Conservation (phyloP, 306 rosid genomes). For the Medicago ruthenica region DNA sequence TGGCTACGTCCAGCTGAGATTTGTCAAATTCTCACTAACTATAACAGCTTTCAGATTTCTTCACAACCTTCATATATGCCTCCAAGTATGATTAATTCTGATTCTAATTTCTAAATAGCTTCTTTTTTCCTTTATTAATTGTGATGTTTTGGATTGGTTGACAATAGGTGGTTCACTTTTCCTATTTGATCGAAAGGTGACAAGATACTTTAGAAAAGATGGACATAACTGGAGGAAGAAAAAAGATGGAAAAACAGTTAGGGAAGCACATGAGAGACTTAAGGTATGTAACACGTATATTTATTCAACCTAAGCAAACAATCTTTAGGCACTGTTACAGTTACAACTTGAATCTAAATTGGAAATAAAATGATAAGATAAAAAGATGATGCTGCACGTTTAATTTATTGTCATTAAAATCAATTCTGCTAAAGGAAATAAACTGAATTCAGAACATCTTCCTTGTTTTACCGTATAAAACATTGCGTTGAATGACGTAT, state of each 20-base stretch:
- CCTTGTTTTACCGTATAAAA: not conserved
- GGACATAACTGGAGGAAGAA: constrained; percentile 98
- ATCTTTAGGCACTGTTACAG: too few species aligned
- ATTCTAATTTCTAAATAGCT: not conserved
- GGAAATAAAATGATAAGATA: constrained; percentile 10
- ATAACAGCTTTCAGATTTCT: constrained; percentile 56
- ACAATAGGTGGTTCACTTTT: constrained; percentile 88
- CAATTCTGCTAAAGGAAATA: constrained; percentile 33
- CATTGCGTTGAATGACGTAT: constrained; percentile 27
- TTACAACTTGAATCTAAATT: constrained; percentile 20
- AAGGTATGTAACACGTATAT: constrained; percentile 62
- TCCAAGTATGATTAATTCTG: constrained; percentile 60
- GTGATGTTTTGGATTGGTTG: constrained; percentile 34
- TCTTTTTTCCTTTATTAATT: constrained; percentile 19
- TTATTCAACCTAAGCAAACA: not conserved
- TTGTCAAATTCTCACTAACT: constrained; percentile 79
- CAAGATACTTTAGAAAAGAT: constrained; percentile 90
- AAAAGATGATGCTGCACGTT: not conserved
- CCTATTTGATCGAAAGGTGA: constrained; percentile 89
- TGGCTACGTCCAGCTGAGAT: constrained; percentile 95
- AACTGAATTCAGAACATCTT: not conserved
- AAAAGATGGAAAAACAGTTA: constrained; percentile 87
- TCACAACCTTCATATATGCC: constrained; percentile 74
- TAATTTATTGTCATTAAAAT: too few species aligned
- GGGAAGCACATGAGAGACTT: constrained; percentile 94